These are phyloP conservation scores for Amphibolis antarctica DNA, from an alignment of 106 monocot genomes.

Conservation along the genomic window DNA sequence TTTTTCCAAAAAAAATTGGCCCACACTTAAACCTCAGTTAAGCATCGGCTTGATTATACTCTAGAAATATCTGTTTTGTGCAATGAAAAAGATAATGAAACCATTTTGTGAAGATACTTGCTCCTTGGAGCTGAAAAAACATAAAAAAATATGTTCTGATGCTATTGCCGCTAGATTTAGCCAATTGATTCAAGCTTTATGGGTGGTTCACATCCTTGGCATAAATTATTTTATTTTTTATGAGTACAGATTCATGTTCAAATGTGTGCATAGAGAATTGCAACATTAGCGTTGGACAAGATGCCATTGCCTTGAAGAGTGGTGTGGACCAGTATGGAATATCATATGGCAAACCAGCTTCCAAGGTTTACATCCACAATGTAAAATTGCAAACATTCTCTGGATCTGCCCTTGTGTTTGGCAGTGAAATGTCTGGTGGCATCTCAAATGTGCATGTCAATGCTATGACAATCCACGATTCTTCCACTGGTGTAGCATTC, in stretches of 20 bases:
- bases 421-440: conserved; percentile 94
- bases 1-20: no score
- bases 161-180: no score
- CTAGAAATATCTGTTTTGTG: no score
- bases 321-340: conserved; percentile 90
- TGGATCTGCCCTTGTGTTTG: conserved; percentile 66
- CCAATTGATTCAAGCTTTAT: no score
- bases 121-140: no score
- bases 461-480: conserved; percentile 37
- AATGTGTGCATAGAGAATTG: conserved; percentile 57
- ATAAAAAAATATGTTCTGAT: no score
- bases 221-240: not conserved
- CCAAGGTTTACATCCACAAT: conserved; percentile 41
- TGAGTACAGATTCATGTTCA: conserved; percentile 64
- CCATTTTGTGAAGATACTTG: no score
- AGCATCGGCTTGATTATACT: no score
- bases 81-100: no score
- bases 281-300: conserved; percentile 43
- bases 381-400: conserved; percentile 26
- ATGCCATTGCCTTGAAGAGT: conserved; percentile 75
- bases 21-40: no score
- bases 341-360: conserved; percentile 41
- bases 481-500: conserved; percentile 40
- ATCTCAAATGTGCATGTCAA: conserved; percentile 40
- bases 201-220: no score